Evolutionary conservation across 192 early-diverging fungal genomes (phyloP), one percentile per base, ranked within the genome.

Genomic region (Umbelopsis vinacea): DNA sequence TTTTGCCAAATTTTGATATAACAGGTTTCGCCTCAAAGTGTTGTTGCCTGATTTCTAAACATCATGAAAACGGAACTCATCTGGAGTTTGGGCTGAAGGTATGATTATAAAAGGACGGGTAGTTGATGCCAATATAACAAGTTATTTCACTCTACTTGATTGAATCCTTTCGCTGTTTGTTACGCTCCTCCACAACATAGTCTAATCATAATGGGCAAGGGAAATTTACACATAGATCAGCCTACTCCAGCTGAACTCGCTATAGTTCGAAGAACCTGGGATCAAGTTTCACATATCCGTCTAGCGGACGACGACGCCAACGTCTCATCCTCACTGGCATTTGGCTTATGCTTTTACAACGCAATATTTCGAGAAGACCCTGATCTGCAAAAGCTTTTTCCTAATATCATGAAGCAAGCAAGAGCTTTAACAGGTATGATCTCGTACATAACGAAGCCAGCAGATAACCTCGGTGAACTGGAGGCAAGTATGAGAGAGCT

Each of bases 371-470:
- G 70, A 38, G 22, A 70, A 26, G 74, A 75, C 48, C 47, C 69
- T 19, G 74, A 75, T 40, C 46, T 75, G 1, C 57, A 57, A 15
- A 45, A n/a, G 10, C 21, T 75, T 0, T 75, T 75, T 22, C 46
- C 23, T 14, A 75, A 75, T 66, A 52, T 75, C 24, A 63, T 75
- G 40, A 69, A 75, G 21, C 74, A 75, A 43, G 68, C 74, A 52
- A 75, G 74, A 66, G 74, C 74, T 24, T 50, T 75, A 21, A 48
- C 74, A 3, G 74, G 74, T 0, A 75, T 75, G 74, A 75, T 75
- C n/a, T 33, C 60, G 7, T 75, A 70, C 23, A 75, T 75, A 17
- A 60, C 68, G 8, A 55, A 63, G 33, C 46, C 74, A 37, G 46
- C 69, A 10, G 54, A 38, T 48, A 67, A 57, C 12, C 46, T 68